Evolutionary conservation across 768 basidiomycete genomes (phyloP), one percentile per base, ranked within the genome.

Genomic region (Agrocybe praecox): DNA sequence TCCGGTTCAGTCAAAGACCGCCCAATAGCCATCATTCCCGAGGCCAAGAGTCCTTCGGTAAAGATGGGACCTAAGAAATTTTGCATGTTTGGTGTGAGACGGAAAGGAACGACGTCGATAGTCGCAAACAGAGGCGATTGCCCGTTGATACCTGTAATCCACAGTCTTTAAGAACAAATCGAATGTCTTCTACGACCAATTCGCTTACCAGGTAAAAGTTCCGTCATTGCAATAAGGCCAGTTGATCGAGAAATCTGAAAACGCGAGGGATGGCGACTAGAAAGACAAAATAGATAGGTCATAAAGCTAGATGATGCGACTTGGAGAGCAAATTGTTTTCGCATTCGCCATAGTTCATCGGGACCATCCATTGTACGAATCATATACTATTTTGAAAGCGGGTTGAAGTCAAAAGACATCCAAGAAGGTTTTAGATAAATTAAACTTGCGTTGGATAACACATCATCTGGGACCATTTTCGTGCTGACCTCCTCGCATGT

Each of bases 81-180:
- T 72, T 99, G 97, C 77, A 99, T 85, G 72, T 97, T 98, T 3
- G 95, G 95, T 4, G 97, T 98, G 61, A 96, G 85, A 34, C 97
- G 89, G 90, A 99, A 99, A 0, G 97, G 97, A 5, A 98, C 94
- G 2, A 87, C 80, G 64, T 99, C 97, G 62, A 78, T 86, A 17
- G 91, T 90, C 14, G 83, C 82, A 67, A 94, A 90, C 43, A 90
- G 71, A 68, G 80, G 88, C 56, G 78, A 72, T 53, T 72, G 67
- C 33, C 71, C 72, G 6, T 78, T 75, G 29, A 81, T 68, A 12
- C 77, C 81, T 82, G 56, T 14, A 55, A 45, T 53, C 26, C 26
- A 29, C 26, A 18, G 4, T 46, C 32, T 49, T 47, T 17, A 23
- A 36, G 47, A n/a, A 22, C 49, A 26, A 34, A 48, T 32, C 22